These are phyloP conservation scores for Sporothrix globosa DNA, from an alignment of 2,329 filamentous ascomycete genomes.

Conservation along the genomic window DNA sequence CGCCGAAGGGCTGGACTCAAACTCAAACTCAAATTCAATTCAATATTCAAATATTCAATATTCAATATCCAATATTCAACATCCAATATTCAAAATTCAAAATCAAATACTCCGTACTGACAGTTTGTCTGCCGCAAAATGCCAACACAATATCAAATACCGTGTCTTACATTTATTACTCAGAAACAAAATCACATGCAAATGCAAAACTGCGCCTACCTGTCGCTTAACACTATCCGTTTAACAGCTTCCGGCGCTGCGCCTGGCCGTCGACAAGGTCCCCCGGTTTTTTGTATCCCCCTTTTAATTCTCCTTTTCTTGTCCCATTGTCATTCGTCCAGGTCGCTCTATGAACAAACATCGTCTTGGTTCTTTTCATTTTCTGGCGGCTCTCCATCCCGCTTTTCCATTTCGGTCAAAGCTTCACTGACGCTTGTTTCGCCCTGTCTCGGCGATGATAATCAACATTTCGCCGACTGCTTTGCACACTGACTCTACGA, in stretches of 20 bases:
- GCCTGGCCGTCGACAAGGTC: not conserved
- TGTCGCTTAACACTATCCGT: not conserved
- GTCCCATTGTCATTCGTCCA: too few species aligned
- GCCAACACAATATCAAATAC: not conserved
- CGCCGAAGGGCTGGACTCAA: not conserved
- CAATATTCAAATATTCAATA: too few species aligned
- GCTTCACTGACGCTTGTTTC: not conserved
- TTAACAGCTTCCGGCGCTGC: conserved; percentile 7
- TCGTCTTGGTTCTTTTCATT: not conserved
- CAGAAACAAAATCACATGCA: not conserved
- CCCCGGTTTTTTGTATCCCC: not conserved
- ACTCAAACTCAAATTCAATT: not conserved
- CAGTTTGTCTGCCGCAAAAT: not conserved
- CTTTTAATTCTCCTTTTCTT: too few species aligned
- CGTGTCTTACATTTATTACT: not conserved
- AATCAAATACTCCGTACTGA: too few species aligned
- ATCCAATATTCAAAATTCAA: too few species aligned
- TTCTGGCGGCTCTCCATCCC: not conserved
- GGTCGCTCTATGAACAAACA: too few species aligned
- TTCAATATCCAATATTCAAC: too few species aligned
- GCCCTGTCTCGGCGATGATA: conserved; percentile 1
- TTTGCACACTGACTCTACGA: not conserved
- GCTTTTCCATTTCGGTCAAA: not conserved
- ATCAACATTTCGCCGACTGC: not conserved
- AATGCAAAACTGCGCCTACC: not conserved